phyloP scores from a whole-genome alignment of 2,329 filamentous ascomycete species.

The Drechslera avenae region DNA sequence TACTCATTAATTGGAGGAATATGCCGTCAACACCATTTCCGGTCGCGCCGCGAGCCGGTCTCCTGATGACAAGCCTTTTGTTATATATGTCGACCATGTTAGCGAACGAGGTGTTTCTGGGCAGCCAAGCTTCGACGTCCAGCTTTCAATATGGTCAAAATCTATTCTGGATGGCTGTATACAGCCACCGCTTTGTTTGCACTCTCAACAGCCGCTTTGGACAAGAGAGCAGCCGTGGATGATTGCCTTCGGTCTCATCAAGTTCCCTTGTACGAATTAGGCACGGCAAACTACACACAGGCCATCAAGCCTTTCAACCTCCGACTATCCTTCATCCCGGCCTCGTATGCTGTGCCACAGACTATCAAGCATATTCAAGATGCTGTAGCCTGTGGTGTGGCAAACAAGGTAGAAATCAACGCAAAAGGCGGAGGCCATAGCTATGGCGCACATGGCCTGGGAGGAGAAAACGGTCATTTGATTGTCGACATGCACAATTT shows the following conservation, averaged over 20 bases:
- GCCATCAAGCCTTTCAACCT: conserved; percentile 38
- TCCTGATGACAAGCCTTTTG: neutral
- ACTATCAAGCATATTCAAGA: conserved; percentile 58
- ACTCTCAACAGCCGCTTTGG: conserved; percentile 7
- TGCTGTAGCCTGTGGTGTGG: conserved; percentile 61
- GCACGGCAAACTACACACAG: conserved; percentile 33
- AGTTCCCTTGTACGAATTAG: conserved; percentile 27
- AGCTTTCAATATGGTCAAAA: conserved; percentile 7
- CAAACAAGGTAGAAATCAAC: conserved; percentile 58
- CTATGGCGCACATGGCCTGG: conserved; percentile 58
- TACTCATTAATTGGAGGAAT: neutral
- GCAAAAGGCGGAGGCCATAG: conserved; percentile 67
- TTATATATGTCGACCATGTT: conserved; percentile 5
- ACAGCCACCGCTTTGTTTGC: conserved; percentile 14
- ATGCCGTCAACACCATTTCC: neutral
- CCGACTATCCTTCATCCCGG: conserved; percentile 49
- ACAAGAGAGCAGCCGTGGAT: conserved; percentile 15
- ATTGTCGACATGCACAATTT: conserved; percentile 55
- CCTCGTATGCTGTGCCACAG: conserved; percentile 61
- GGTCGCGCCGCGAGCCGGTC: neutral
- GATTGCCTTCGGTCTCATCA: conserved; percentile 24
- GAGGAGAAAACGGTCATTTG: conserved; percentile 54
- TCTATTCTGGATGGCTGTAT: conserved; percentile 3
- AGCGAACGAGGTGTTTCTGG: neutral
- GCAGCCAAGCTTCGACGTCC: conserved; percentile 1